A percentile compares a stretch with the other conserved stretches of the same genome.
These are phyloP conservation scores for Botrytis fabae DNA, from an alignment of 2,329 filamentous ascomycete species.

Conservation along the genomic window DNA sequence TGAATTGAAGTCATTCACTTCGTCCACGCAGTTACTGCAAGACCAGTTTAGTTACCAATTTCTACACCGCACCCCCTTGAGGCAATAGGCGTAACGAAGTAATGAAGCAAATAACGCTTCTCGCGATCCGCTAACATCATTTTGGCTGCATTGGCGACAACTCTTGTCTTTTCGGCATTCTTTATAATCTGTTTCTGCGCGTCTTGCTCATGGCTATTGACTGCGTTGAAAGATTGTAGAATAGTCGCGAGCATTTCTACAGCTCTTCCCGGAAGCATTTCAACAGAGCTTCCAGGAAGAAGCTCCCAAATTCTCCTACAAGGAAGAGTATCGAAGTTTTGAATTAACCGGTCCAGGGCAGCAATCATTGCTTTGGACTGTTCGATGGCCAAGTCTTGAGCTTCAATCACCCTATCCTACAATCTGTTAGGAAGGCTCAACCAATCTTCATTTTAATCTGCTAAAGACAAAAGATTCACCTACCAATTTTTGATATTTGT, in stretches of 20 bases:
- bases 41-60: not conserved
- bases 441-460: not conserved
- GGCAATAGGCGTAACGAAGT: not conserved
- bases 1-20: too few species aligned
- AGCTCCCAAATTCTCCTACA: not conserved
- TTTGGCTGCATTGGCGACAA: constrained; percentile 10
- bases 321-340: not conserved
- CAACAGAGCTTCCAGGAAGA: not conserved
- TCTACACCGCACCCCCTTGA: not conserved
- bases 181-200: not conserved
- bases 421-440: not conserved
- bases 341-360: not conserved
- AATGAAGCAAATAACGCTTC: not conserved
- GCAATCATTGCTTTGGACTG: not conserved
- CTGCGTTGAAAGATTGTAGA: not conserved
- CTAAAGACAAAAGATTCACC: not conserved
- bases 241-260: not conserved
- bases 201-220: not conserved
- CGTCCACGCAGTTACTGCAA: not conserved
- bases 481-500: constrained; percentile 1
- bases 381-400: not conserved
- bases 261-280: not conserved
- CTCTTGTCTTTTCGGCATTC: constrained; percentile 1
- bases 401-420: not conserved
- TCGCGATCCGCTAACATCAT: not conserved